phyloP scores from a whole-genome alignment of 768 basidiomycete species.

The Xanthoconium purpureum region DNA sequence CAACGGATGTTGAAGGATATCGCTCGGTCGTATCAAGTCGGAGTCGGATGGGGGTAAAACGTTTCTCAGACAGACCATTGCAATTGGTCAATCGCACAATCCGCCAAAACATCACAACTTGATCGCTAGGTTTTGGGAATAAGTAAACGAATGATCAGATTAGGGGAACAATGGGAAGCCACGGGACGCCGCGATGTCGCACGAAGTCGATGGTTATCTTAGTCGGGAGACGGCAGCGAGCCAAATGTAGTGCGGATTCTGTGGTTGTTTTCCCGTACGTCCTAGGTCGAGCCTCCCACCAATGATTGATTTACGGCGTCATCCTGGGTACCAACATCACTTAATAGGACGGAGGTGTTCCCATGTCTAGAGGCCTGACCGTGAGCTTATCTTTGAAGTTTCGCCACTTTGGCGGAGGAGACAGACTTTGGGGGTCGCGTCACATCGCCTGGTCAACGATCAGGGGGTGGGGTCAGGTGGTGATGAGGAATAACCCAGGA shows the following conservation, averaged over 20 bases:
- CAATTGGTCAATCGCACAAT: conserved; percentile 5
- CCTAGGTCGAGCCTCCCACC: conserved; percentile 3
- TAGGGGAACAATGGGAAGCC: neutral
- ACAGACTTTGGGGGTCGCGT: neutral
- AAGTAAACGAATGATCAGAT: conserved; percentile 6
- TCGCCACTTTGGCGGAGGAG: neutral
- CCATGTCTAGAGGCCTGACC: conserved; percentile 4
- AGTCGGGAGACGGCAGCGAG: neutral
- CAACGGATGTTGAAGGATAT: conserved; percentile 5
- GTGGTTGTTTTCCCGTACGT: conserved; percentile 7
- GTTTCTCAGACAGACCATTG: conserved; percentile 1
- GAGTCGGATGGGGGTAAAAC: neutral
- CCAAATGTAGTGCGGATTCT: conserved; percentile 13
- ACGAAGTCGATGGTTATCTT: neutral
- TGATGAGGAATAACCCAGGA: conserved; percentile 13
- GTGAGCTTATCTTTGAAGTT: neutral
- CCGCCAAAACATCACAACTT: neutral
- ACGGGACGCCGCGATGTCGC: conserved; percentile 6
- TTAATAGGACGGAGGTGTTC: conserved; percentile 10
- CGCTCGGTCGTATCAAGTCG: conserved; percentile 14
- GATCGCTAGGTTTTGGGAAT: conserved; percentile 6
- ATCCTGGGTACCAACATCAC: conserved; percentile 4
- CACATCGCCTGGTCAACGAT: neutral
- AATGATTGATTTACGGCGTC: conserved; percentile 10
- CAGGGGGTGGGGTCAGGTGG: conserved; percentile 11